These are phyloP conservation scores for Aspergillus intermedius DNA, from an alignment of 2,329 filamentous ascomycete genomes.

Conservation along the genomic window DNA sequence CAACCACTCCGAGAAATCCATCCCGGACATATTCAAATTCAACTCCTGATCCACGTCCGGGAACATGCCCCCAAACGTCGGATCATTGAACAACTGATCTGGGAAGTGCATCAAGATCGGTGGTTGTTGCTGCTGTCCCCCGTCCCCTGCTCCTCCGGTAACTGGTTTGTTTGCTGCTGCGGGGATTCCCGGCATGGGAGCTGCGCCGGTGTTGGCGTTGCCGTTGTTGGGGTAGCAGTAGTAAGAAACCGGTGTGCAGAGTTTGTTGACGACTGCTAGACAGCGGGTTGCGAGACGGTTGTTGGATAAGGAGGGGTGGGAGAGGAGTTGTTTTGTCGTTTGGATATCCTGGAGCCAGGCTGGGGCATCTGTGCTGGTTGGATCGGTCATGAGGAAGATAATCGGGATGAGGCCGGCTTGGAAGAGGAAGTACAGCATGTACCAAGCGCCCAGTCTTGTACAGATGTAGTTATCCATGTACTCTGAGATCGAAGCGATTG, in stretches of 20 bases:
- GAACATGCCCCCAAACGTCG: slow-evolving; percentile 30
- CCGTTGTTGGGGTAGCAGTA: neutral
- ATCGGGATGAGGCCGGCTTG: slow-evolving; percentile 40
- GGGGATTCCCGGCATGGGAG: too few relatives aligned
- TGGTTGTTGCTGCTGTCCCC: slow-evolving; percentile 13
- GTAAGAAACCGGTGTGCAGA: slow-evolving; percentile 25
- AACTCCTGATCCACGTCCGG: slow-evolving; percentile 27
- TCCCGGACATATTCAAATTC: slow-evolving; percentile 17
- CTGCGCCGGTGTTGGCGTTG: neutral
- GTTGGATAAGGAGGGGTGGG: slow-evolving; percentile 31
- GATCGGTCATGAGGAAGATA: slow-evolving; percentile 39
- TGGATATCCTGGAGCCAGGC: slow-evolving; percentile 36
- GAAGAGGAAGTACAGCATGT: slow-evolving; percentile 43
- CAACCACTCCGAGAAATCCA: slow-evolving; percentile 38
- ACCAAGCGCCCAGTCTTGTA: slow-evolving; percentile 39
- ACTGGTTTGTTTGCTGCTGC: too few relatives aligned
- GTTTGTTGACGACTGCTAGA: slow-evolving; percentile 33
- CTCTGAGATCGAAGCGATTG: slow-evolving; percentile 36
- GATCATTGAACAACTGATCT: slow-evolving; percentile 31
- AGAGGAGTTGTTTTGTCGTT: slow-evolving; percentile 35
- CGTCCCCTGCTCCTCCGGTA: slow-evolving; percentile 10
- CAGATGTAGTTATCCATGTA: slow-evolving; percentile 36
- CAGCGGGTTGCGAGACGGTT: slow-evolving; percentile 36
- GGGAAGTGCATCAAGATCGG: slow-evolving; percentile 31
- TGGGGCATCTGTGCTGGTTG: slow-evolving; percentile 29